phyloP scores from a whole-genome alignment of 257 asterid genomes.

The Cruciata laevipes region DNA sequence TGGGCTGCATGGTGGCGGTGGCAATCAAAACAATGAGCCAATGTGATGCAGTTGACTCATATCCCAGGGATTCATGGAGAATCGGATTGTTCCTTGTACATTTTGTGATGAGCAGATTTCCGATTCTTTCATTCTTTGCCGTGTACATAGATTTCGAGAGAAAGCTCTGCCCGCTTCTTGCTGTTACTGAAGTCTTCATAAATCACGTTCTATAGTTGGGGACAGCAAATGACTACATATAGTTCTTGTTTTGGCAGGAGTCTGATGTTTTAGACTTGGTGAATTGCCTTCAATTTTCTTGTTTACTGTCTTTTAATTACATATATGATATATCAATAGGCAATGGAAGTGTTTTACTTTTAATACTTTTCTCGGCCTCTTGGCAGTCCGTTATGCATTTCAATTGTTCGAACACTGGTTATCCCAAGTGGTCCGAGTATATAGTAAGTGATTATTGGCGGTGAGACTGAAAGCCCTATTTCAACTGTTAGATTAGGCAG shows the following conservation, averaged over 20 bases:
- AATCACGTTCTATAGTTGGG: too few relatives aligned
- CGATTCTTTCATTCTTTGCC: conserved; percentile 7
- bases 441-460: not conserved
- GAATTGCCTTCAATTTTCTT: too few relatives aligned
- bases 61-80: conserved; percentile 4
- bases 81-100: not conserved
- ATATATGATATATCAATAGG: too few relatives aligned
- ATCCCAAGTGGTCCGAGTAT: too few relatives aligned
- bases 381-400: not conserved
- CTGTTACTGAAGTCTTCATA: not conserved
- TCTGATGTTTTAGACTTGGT: too few relatives aligned
- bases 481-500: not conserved
- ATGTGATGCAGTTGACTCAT: not conserved
- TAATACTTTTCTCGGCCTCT: not conserved
- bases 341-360: too few relatives aligned
- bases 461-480: not conserved
- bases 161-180: not conserved
- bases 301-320: too few relatives aligned
- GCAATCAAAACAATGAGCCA: not conserved
- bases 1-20: conserved; percentile 7
- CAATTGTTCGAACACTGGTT: too few relatives aligned
- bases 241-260: too few relatives aligned
- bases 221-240: too few relatives aligned
- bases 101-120: not conserved
- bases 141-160: not conserved